phyloP scores from a whole-genome alignment of 305 asterid species.

The Ilex paraguariensis region DNA sequence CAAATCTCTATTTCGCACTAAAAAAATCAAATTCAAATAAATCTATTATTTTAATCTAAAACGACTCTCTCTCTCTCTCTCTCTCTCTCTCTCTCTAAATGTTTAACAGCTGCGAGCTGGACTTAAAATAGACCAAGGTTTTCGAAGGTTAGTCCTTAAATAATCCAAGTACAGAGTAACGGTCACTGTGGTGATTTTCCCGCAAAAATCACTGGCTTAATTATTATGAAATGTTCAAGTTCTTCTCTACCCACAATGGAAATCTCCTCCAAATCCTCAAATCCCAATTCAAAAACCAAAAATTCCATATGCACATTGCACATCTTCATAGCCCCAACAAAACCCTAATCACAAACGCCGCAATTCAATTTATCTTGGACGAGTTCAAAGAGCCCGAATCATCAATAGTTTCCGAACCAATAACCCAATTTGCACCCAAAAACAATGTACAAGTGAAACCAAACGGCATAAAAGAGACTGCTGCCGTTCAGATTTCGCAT shows the following conservation, averaged over 20 bases:
- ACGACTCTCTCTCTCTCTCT: no score
- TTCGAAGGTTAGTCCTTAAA: no score
- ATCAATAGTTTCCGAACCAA: slow-evolving; percentile 14
- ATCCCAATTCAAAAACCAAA: slow-evolving; percentile 9
- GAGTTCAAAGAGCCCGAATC: slow-evolving; percentile 39
- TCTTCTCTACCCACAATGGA: slow-evolving; percentile 4
- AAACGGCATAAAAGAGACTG: slow-evolving; percentile 2
- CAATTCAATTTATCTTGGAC: slow-evolving; percentile 52
- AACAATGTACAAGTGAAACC: slow-evolving; percentile 20
- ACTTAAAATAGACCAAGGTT: no score
- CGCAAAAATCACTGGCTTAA: not conserved
- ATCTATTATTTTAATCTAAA: no score
- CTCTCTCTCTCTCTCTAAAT: no score
- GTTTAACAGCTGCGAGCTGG: no score
- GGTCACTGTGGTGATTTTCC: not conserved
- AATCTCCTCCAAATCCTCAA: slow-evolving; percentile 26
- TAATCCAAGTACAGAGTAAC: no score
- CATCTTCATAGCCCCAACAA: slow-evolving; percentile 25
- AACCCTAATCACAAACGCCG: slow-evolving; percentile 42
- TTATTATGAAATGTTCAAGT: slow-evolving; percentile 17
- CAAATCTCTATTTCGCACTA: no score
- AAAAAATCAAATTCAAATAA: no score
- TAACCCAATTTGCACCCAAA: slow-evolving; percentile 15
- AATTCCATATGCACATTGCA: slow-evolving; percentile 12
- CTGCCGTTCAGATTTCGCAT: slow-evolving; percentile 39